Conservation (phyloP, 805 yeast species). For the Wickerhamiella siamensis region DNA sequence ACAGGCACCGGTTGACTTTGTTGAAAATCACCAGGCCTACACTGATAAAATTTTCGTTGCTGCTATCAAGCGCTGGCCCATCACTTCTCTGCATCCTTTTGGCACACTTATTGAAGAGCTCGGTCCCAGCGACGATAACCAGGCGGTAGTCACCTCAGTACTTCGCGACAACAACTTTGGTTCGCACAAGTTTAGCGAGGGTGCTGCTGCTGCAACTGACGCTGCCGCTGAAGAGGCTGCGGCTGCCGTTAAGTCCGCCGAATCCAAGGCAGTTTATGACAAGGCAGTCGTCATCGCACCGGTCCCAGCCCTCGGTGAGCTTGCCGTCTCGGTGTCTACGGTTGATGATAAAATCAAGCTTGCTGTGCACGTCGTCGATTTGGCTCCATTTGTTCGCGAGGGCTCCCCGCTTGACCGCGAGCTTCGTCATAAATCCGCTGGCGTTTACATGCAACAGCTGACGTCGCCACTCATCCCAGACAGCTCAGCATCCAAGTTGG, state of each 20-base stretch:
- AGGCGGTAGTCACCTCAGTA: conserved; percentile 75
- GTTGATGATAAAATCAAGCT: conserved; percentile 50
- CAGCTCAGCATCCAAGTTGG: conserved; percentile 25
- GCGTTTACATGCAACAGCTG: conserved; percentile 62
- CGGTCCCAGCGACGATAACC: conserved; percentile 63
- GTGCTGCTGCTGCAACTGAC: conserved; percentile 30
- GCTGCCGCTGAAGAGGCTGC: conserved; percentile 14
- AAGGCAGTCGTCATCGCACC: conserved; percentile 40
- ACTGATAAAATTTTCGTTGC: conserved; percentile 79
- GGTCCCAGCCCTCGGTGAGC: conserved; percentile 47
- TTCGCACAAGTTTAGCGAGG: conserved; percentile 29
- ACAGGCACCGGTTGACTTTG: conserved; percentile 91
- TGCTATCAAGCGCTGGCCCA: conserved; percentile 97
- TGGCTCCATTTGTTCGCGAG: conserved; percentile 52
- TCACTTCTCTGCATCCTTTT: conserved; percentile 94
- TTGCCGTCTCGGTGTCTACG: conserved; percentile 68
- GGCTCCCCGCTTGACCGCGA: conserved; percentile 75
- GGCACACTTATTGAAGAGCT: conserved; percentile 82
- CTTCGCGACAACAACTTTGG: conserved; percentile 49
- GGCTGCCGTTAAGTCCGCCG: neutral
- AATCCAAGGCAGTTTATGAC: neutral
- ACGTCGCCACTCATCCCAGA: conserved; percentile 49
- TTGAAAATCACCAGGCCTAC: conserved; percentile 78
- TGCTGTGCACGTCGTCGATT: conserved; percentile 78
- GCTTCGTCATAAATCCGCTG: conserved; percentile 76